Percentiles rank a stretch among this genome's conserved stretches.
Conservation (phyloP, 257 asterid species). For the Linderniella brevidens region DNA sequence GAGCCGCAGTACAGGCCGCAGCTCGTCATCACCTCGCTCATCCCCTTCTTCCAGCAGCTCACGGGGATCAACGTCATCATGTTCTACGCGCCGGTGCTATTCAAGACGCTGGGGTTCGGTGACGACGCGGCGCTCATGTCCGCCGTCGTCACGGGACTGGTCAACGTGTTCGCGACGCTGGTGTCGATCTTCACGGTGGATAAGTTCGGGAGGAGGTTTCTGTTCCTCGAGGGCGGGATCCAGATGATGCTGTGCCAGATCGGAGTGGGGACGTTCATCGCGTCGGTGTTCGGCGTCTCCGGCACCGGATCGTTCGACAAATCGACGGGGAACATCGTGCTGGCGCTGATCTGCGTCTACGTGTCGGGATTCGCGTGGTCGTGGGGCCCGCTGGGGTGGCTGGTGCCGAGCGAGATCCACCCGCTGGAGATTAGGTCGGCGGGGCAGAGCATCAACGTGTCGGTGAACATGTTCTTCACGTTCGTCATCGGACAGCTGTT, state of each 20-base stretch:
- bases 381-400: slow-evolving; percentile 92
- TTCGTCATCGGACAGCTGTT: slow-evolving; percentile 52
- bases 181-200: slow-evolving; percentile 61
- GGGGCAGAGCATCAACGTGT: slow-evolving; percentile 30
- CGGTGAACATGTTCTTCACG: slow-evolving; percentile 40
- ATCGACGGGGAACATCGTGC: slow-evolving; percentile 34
- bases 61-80: slow-evolving; percentile 81
- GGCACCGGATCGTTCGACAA: slow-evolving; percentile 20
- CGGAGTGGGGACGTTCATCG: slow-evolving; percentile 39
- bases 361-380: slow-evolving; percentile 50
- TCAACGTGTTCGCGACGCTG: slow-evolving; percentile 41
- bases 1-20: slow-evolving; percentile 63
- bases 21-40: slow-evolving; percentile 41
- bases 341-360: slow-evolving; percentile 30
- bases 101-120: slow-evolving; percentile 57
- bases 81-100: slow-evolving; percentile 77
- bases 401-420: slow-evolving; percentile 83
- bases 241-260: slow-evolving; percentile 76
- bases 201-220: slow-evolving; percentile 59
- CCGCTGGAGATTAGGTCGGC: slow-evolving; percentile 58
- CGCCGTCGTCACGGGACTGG: slow-evolving; percentile 54
- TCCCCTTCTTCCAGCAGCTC: slow-evolving; percentile 76
- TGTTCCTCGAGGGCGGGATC: slow-evolving; percentile 58
- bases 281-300: slow-evolving; percentile 27
- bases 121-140: slow-evolving; percentile 45